Base-by-base conservation (phyloP, 2,329 filamentous ascomycete genomes). In the Ophiosphaerella korrae region DNA sequence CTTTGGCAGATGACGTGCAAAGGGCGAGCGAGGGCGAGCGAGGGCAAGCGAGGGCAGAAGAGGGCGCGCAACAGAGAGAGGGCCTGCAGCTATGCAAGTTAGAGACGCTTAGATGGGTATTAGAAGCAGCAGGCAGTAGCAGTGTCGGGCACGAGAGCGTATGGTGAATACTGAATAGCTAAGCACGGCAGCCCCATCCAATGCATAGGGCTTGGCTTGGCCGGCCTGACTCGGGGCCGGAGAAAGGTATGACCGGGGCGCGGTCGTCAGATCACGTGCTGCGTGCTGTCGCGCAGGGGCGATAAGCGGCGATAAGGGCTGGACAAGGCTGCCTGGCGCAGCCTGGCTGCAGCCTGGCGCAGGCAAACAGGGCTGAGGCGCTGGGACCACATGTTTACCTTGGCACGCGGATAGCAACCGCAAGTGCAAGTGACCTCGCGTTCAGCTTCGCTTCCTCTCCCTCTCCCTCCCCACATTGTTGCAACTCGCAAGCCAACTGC, bases 1-100 rank as follows among this genome's bases (percentile, higher is more conserved):
- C 71, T 64, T 64, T 62, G 65, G 66, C 62, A 59, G 62, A 72
- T 73, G 70, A 73, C 70, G 70, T 72, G 67, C 65, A 56, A 54
- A 41, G 48, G 23, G 53, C 48, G 49, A 36, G 51, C 42, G 45
- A 53, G 54, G 50, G 45, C 35, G 34, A 37, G 42, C 29, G 42
- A 41, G 29, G 45, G 42, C 39, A n/a, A 38, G 51, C 42, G 45
- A 54, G 54, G 49, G 45, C 35, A 36, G 39, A 43, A 31, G 42
- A 41, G 29, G 45, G 42, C 39, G 51, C 24, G 37, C 47, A n/a
- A 41, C 33, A 21, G 26, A 29, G 26, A 21, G 39, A 41, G 32
- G 42, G 24, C 34, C n/a, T 43, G 46, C 40, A 32, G 44, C 26
- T 32, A 42, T 36, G 50, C 32, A 44, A 48, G 47, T 42, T 58